Conservation (phyloP, 78 protist species). For the Bodo saltans region DNA sequence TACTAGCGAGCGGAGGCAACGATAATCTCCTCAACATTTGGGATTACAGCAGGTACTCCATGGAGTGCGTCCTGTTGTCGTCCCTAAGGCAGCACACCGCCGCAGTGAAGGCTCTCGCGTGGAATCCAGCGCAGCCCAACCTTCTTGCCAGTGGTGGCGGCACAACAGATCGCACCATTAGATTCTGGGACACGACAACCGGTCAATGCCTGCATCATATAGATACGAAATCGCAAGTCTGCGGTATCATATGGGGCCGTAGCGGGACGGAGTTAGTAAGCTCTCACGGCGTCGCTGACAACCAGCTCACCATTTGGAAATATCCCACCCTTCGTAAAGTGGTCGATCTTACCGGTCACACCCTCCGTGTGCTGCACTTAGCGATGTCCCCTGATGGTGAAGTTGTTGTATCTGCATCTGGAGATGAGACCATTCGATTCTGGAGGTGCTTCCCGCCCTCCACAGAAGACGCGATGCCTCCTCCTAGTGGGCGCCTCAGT, state of each 20-base stretch:
- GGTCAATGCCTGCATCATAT: constrained; percentile 74
- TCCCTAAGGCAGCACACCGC: constrained; percentile 74
- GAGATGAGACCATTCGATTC: constrained; percentile 98
- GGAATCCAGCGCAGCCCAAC: constrained; percentile 89
- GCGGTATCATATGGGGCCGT: constrained; percentile 87
- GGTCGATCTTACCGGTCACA: constrained; percentile 94
- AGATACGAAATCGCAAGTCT: constrained; percentile 92
- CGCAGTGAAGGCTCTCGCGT: constrained; percentile 98
- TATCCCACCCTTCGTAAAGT: constrained; percentile 89
- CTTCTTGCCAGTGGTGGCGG: constrained; percentile 99
- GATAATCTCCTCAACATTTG: constrained; percentile 95
- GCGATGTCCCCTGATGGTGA: constrained; percentile 97
- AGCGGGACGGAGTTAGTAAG: constrained; percentile 88
- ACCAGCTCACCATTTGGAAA: constrained; percentile 97
- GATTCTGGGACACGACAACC: constrained; percentile 94
- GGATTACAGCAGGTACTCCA: constrained; percentile 44
- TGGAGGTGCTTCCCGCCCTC: constrained; percentile 95
- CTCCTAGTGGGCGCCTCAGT: too few relatives aligned
- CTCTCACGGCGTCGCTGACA: constrained; percentile 94
- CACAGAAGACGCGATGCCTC: too few relatives aligned
- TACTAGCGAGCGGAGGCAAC: constrained; percentile 98
- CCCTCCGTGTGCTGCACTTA: constrained; percentile 91
- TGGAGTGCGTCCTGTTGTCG: constrained; percentile 38
- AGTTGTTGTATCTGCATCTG: constrained; percentile 88
- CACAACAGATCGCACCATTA: constrained; percentile 93